Evolutionary conservation across 345 rosid genomes (phyloP), one percentile per base, ranked within the genome.

Genomic region (Physaria fendleri): DNA sequence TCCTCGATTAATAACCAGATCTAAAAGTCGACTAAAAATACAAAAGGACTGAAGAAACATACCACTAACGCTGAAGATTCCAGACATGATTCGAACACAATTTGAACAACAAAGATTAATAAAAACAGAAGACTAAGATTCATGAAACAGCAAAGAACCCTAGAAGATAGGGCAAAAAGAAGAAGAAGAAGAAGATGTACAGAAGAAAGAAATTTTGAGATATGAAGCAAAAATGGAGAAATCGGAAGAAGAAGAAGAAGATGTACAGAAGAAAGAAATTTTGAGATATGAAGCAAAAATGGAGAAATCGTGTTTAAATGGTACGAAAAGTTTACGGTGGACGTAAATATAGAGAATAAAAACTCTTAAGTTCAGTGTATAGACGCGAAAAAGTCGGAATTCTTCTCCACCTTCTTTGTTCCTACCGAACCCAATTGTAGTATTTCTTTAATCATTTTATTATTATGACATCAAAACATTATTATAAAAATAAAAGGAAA

Each of bases 121-220:
- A 64, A 28, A 25, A 20, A 51, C 44, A 5, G 53, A 66, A 58
- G 71, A 62, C 71, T 4, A 1, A 75, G 46, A 53, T 72, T 78
- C 95, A 91, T 93, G 77, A 79, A 81, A 81, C 69, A 29, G 64
- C 39, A 22, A 65, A 21, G 32, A 52, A 66, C 97, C 97, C 95
- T 85, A 85, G 61, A 43, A 62, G 62, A 79, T 77, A 85, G 97
- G 99, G 99, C 77, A 82, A 87, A 90, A n/a, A n/a, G 15, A 59
- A 14, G 34, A 30, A 34, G 23, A n/a, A 45, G 5, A 39, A 7
- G 10, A 25, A 25, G 40, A 35, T 35, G n/a, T 35, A 35, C 40
- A 35, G 17, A 13, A 13, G 39, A 35, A 45, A 16, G n/a, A n/a
- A n/a, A n/a, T n/a, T 1, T 40, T 20, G 59, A 34, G 72, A 42